A percentile compares a stretch with the other conserved stretches of the same genome.
These are phyloP conservation scores for Trifolium fragiferum DNA, from an alignment of 306 rosid species.

Conservation along the genomic window DNA sequence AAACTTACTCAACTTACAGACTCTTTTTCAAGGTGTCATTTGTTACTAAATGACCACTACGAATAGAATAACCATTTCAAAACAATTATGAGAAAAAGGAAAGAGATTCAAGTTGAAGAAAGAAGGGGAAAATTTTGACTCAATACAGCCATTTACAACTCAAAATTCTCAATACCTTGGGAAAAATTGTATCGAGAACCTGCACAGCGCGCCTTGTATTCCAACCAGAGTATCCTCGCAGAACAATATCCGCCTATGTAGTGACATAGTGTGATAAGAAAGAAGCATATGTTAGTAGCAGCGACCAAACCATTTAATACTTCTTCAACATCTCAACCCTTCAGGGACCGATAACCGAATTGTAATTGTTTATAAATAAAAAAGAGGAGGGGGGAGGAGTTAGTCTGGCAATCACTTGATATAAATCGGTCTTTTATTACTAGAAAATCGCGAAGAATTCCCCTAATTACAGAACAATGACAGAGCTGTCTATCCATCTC, in stretches of 20 bases:
- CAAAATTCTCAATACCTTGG: slow-evolving; percentile 58
- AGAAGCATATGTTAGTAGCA: too few relatives aligned
- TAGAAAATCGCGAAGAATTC: too few relatives aligned
- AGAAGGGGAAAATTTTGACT: neutral
- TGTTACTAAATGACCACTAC: neutral
- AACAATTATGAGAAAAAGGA: neutral
- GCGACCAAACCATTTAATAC: neutral
- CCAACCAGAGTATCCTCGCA: slow-evolving; percentile 88
- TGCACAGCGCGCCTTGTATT: slow-evolving; percentile 79
- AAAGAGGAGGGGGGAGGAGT: too few relatives aligned
- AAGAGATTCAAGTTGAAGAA: neutral
- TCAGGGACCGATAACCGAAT: too few relatives aligned
- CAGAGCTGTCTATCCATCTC: too few relatives aligned
- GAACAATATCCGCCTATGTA: slow-evolving; percentile 68
- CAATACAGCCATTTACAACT: neutral
- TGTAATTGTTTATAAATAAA: too few relatives aligned
- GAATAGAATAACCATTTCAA: neutral
- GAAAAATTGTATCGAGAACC: slow-evolving; percentile 72
- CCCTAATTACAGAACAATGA: too few relatives aligned
- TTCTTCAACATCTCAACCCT: too few relatives aligned
- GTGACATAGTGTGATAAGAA: neutral
- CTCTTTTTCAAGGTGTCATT: neutral
- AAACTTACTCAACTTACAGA: slow-evolving; percentile 9
- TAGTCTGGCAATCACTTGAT: neutral
- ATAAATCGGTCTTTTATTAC: too few relatives aligned